These are phyloP conservation scores for Dacryopinax primogenitus DNA, from an alignment of 768 basidiomycete genomes.

Conservation along the genomic window DNA sequence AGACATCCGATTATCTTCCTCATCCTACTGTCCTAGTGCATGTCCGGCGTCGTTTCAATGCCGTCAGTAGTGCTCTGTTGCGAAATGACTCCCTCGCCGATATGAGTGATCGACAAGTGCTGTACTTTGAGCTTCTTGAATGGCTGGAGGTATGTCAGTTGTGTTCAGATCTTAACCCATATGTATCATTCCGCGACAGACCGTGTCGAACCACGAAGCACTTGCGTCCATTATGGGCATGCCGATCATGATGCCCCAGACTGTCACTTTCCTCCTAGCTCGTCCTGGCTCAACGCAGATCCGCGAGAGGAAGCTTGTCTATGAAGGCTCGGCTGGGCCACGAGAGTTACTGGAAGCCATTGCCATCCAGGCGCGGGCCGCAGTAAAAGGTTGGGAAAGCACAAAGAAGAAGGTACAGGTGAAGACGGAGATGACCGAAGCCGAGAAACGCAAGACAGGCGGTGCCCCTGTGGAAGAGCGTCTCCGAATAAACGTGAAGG, in stretches of 20 bases:
- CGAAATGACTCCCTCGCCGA: conserved; percentile 87
- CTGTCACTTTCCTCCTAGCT: conserved; percentile 26
- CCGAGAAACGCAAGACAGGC: conserved; percentile 67
- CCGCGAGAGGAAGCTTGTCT: conserved; percentile 70
- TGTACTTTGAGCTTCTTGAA: conserved; percentile 81
- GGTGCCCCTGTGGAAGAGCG: conserved; percentile 39
- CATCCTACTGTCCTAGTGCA: conserved; percentile 87
- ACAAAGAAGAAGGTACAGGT: conserved; percentile 37
- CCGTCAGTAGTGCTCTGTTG: conserved; percentile 69
- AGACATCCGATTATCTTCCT: conserved; percentile 80
- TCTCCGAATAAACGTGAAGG: conserved; percentile 29
- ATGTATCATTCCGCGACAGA: conserved; percentile 34
- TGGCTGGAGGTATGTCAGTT: conserved; percentile 72
- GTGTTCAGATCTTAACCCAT: background rate
- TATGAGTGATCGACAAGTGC: conserved; percentile 73
- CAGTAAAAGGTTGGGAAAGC: conserved; percentile 73
- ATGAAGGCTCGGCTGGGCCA: conserved; percentile 83
- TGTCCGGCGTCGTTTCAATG: conserved; percentile 80
- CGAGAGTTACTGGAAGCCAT: conserved; percentile 84
- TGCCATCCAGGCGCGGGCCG: conserved; percentile 84
- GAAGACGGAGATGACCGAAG: conserved; percentile 58
- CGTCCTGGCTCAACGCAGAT: conserved; percentile 33
- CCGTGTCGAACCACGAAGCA: conserved; percentile 84
- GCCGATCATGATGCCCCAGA: conserved; percentile 81
- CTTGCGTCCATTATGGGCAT: conserved; percentile 92